Conservation (phyloP, 1,139 yeast genomes). For the Candida sp. region DNA sequence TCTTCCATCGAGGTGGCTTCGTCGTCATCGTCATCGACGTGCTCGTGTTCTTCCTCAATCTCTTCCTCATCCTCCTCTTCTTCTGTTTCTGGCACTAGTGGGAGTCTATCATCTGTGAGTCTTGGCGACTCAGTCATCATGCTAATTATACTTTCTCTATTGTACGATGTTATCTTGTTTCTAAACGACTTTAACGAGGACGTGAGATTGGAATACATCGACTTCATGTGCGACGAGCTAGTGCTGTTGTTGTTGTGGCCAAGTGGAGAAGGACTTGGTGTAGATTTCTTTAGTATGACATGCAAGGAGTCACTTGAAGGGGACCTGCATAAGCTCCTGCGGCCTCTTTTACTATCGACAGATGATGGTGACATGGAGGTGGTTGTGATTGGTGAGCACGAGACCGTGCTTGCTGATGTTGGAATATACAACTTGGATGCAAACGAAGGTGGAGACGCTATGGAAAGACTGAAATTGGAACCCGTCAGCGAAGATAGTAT, state of each 20-base stretch:
- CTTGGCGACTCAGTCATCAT: conserved; percentile 20
- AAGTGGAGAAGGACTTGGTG: no score
- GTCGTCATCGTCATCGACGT: not conserved
- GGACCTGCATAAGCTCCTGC: not conserved
- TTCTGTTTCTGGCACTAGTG: conserved; percentile 10
- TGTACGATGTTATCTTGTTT: conserved; percentile 9
- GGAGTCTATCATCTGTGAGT: conserved; percentile 27
- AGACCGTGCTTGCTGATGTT: not conserved
- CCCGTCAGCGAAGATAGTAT: no score
- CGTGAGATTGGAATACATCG: conserved; percentile 20
- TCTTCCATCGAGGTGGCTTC: conserved; percentile 10
- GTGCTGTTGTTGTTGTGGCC: no score
- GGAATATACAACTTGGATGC: no score
- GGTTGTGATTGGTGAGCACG: not conserved
- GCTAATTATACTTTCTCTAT: conserved; percentile 9
- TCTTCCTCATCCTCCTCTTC: not conserved
- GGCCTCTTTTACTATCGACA: not conserved
- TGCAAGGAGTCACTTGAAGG: conserved; percentile 12
- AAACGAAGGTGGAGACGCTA: not conserved
- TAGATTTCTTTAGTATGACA: no score
- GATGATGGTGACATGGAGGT: not conserved
- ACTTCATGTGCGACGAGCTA: no score
- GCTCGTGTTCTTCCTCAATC: not conserved
- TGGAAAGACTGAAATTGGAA: no score
- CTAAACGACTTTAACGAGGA: conserved; percentile 17